A percentile compares a stretch with the other conserved stretches of the same genome.
Conservation (phyloP, 306 rosid genomes). For the Luffa aegyptiaca region DNA sequence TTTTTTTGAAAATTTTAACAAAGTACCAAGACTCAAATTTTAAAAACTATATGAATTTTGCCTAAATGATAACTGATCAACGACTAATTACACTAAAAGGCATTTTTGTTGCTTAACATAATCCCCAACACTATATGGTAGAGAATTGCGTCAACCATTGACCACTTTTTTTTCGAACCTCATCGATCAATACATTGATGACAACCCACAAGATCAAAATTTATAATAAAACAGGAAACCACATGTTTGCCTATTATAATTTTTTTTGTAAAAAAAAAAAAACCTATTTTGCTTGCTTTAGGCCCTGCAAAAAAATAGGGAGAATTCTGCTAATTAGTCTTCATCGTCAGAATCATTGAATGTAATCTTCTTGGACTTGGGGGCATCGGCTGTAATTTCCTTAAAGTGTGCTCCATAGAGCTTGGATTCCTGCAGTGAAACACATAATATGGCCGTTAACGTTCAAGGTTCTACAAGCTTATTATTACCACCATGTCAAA, state of each 20-base stretch:
- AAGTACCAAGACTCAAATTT: too few species aligned
- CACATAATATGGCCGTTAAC: not conserved
- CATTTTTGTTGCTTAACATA: not conserved
- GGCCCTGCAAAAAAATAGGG: not conserved
- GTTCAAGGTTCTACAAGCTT: not conserved
- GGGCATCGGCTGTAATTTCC: conserved; percentile 75
- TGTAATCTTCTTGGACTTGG: conserved; percentile 64
- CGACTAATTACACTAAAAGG: not conserved
- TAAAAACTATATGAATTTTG: too few species aligned
- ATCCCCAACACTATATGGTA: not conserved
- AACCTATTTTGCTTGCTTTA: not conserved
- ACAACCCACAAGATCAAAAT: not conserved
- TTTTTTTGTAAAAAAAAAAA: too few species aligned
- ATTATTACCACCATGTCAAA: too few species aligned
- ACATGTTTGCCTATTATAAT: not conserved
- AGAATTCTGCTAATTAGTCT: conserved; percentile 12
- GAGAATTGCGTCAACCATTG: not conserved
- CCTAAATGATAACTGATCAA: not conserved
- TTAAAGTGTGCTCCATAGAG: conserved; percentile 87
- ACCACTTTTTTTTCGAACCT: not conserved
- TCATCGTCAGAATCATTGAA: conserved; percentile 76
- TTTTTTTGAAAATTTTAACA: too few species aligned
- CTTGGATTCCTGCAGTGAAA: conserved; percentile 65
- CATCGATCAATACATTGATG: not conserved
- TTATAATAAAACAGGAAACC: not conserved